Conservation (phyloP, 306 rosid genomes). For the Gastrolobium villosum region DNA sequence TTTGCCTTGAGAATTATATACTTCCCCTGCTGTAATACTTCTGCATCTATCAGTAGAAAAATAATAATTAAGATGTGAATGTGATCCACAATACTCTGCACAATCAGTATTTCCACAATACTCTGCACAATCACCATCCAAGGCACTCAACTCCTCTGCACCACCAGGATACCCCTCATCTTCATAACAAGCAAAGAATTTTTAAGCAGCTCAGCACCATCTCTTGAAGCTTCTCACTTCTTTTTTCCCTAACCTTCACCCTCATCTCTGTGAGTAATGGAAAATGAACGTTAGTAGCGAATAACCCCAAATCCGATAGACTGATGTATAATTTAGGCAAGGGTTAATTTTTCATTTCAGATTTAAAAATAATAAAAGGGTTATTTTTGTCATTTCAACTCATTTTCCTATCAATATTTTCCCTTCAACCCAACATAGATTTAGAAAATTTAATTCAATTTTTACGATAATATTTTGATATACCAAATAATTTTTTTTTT, state of each 20-base stretch:
- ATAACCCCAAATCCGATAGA: no score
- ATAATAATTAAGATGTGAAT: slow-evolving; percentile 45
- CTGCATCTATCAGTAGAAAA: slow-evolving; percentile 48
- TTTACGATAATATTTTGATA: no score
- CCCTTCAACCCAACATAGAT: no score
- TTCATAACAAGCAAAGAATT: slow-evolving; percentile 87
- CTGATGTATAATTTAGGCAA: no score
- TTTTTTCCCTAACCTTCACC: slow-evolving; percentile 86
- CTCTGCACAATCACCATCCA: slow-evolving; percentile 92
- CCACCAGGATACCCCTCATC: slow-evolving; percentile 71
- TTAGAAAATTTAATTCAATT: no score
- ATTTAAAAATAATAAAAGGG: no score
- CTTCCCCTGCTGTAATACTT: slow-evolving; percentile 36
- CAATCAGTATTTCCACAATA: slow-evolving; percentile 50
- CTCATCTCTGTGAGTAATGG: slow-evolving; percentile 43
- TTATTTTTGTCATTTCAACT: no score
- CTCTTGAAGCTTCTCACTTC: slow-evolving; percentile 92
- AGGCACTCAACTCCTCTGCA: slow-evolving; percentile 86
- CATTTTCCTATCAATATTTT: no score
- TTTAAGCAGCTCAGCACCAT: slow-evolving; percentile 85
- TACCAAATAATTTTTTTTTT: no score
- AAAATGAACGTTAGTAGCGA: no score
- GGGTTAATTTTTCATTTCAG: no score
- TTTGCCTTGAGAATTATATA: slow-evolving; percentile 34
- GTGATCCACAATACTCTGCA: slow-evolving; percentile 47